Conservation (phyloP, 257 asterid genomes). For the Solanum piurae region DNA sequence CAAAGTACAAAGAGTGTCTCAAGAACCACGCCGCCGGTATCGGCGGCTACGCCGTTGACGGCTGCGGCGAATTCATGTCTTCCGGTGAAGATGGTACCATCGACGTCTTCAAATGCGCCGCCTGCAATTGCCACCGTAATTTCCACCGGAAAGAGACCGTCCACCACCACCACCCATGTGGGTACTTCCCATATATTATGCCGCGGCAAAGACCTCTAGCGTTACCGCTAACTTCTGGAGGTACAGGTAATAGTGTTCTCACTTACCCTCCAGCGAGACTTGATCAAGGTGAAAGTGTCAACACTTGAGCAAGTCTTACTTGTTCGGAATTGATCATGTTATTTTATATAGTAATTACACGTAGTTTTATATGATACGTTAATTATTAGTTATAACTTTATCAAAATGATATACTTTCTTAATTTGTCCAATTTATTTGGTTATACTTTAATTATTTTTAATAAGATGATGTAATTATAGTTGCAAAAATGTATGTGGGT, state of each 20-base stretch:
- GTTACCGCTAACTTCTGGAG: conserved; percentile 56
- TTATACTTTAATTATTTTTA: no score
- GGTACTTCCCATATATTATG: conserved; percentile 40
- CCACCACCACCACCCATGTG: conserved; percentile 31
- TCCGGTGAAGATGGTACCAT: conserved; percentile 60
- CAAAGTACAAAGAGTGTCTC: conserved; percentile 47
- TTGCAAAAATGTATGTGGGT: neutral
- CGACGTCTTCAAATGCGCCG: conserved; percentile 62
- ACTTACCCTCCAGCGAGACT: no score
- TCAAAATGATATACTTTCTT: no score
- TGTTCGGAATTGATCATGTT: no score
- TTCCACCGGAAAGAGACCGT: conserved; percentile 60
- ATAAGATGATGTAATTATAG: neutral
- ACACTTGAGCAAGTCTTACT: no score
- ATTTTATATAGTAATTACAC: no score
- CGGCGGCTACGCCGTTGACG: conserved; percentile 69
- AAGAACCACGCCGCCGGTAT: conserved; percentile 68
- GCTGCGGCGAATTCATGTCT: conserved; percentile 70
- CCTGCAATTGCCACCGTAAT: conserved; percentile 75
- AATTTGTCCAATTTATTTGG: no score
- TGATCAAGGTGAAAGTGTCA: no score
- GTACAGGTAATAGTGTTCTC: neutral
- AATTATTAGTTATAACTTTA: no score
- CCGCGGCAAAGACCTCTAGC: conserved; percentile 24
- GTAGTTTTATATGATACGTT: neutral